A percentile compares a stretch with the other conserved stretches of the same genome.
phyloP scores from a whole-genome alignment of 345 rosid genomes.

The Eucalyptus caleyi region DNA sequence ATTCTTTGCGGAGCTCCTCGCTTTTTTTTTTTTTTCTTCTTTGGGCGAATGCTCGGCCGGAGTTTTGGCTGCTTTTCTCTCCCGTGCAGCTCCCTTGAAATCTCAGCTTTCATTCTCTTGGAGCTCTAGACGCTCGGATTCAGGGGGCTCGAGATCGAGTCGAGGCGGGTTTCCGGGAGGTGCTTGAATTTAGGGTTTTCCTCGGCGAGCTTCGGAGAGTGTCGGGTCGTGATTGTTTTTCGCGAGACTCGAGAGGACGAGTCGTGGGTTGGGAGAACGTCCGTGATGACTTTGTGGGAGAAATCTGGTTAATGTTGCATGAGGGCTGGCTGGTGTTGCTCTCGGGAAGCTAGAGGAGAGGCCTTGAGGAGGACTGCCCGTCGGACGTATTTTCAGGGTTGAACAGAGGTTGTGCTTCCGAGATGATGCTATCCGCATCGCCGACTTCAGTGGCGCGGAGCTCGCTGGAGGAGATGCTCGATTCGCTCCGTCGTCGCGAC shows the following conservation, averaged over 20 bases:
- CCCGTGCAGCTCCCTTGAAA: not conserved
- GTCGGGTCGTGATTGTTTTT: not conserved
- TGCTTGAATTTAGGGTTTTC: not conserved
- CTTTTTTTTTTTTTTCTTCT: not conserved
- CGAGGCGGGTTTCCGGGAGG: not conserved
- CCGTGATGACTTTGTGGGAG: not conserved
- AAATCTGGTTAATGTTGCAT: not conserved
- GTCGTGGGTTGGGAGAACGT: not conserved
- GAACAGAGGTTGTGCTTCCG: not conserved
- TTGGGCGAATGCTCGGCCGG: not conserved
- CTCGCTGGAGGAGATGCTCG: constrained; percentile 97
- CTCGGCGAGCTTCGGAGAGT: not conserved
- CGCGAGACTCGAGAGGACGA: not conserved
- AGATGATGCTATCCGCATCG: constrained; percentile 78
- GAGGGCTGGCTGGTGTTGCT: not conserved
- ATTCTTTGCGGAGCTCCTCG: not conserved
- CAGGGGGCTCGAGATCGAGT: not conserved
- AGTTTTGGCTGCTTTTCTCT: not conserved
- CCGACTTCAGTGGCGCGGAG: constrained; percentile 52
- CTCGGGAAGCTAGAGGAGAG: not conserved
- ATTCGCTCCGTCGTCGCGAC: constrained; percentile 58
- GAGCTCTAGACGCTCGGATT: not conserved
- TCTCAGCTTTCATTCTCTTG: not conserved
- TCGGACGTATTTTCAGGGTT: not conserved
- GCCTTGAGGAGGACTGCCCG: not conserved